Base-by-base conservation (phyloP, 2,329 filamentous ascomycete species). In the Blastomyces emzantsi region DNA sequence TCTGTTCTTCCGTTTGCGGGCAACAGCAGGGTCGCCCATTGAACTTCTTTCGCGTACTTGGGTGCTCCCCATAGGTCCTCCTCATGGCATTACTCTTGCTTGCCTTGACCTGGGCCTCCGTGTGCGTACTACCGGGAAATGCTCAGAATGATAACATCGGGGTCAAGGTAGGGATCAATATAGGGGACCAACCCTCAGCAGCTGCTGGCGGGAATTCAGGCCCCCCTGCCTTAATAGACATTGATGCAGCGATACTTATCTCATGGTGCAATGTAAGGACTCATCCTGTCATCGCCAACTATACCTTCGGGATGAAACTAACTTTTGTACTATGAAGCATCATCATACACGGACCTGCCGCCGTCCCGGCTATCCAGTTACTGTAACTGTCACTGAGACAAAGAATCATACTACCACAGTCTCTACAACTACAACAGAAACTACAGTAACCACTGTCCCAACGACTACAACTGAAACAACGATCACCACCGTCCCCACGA, bases 331-430 rank as follows among this genome's bases (percentile, higher is more conserved):
- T 25, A 30, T 59, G 11, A 28, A 59, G 56, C 3, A 45, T 28
- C 54, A 57, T 39, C 36, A 43, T 28, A 15, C 33, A 11, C 56
- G 9, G 25, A 47, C 39, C 33, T 28, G 33, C 4, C 30, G 22
- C 39, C 6, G 22, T 8, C 58, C 41, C 5, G 28, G 54, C n/a
- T 43, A 43, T n/a, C 41, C 63, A n/a, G 63, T 63, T 11, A 69
- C 67, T 1, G 61, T 65, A 45, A 66, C 66, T 15, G 66, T 64
- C 13, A 65, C 65, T 15, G 64, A 67, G 22, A 69, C 61, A 51
- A 67, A 62, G 39, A 45, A 45, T 43, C 41, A 17, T 30, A 69
- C 66, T 11, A 60, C 65, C 22, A 69, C 69, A 1, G 22, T 67
- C 13, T 55, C 67, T 2, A 66, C 64, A 54, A 60, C 62, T 28